These are phyloP conservation scores for Otatea glauca DNA, from an alignment of 176 grass and related monocot genomes.

Conservation along the genomic window DNA sequence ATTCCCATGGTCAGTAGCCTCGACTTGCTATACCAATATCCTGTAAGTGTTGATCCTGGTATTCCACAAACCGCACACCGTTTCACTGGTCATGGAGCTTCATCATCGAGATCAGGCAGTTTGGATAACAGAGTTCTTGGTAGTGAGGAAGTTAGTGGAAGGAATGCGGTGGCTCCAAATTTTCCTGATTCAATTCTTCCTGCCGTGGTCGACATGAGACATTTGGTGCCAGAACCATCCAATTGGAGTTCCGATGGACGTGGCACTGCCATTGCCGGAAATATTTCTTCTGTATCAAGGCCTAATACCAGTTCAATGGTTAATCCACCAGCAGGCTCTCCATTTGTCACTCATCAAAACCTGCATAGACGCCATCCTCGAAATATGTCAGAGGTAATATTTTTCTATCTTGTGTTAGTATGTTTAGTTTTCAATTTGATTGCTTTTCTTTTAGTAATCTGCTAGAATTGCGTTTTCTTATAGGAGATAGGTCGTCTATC, in stretches of 20 bases:
- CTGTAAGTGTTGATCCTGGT: conserved; percentile 48
- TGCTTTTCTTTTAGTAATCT: conserved; percentile 2
- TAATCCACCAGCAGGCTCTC: conserved; percentile 47
- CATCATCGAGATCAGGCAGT: conserved; percentile 47
- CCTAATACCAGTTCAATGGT: conserved; percentile 43
- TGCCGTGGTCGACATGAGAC: conserved; percentile 49
- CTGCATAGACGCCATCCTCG: conserved; percentile 48
- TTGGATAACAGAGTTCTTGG: conserved; percentile 53
- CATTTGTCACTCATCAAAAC: conserved; percentile 51
- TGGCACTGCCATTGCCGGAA: conserved; percentile 50
- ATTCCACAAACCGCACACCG: conserved; percentile 49
- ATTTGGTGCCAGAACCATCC: conserved; percentile 48
- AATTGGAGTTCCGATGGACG: conserved; percentile 54
- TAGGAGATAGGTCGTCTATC: conserved; percentile 59
- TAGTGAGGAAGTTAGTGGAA: conserved; percentile 41
- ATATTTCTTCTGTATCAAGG: conserved; percentile 49
- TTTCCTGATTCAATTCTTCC: conserved; percentile 48
- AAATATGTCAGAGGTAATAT: conserved; percentile 51
- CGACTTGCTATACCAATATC: conserved; percentile 56
- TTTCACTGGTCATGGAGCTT: conserved; percentile 57
- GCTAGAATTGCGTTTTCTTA: conserved; percentile 12
- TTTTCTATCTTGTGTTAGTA: not conserved
- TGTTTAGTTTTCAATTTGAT: conserved; percentile 11
- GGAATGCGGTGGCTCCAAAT: conserved; percentile 43
- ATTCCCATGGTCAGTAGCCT: conserved; percentile 47